Base-by-base conservation (phyloP, 352 stramenopile genomes). In the Achlya hypogyna region DNA sequence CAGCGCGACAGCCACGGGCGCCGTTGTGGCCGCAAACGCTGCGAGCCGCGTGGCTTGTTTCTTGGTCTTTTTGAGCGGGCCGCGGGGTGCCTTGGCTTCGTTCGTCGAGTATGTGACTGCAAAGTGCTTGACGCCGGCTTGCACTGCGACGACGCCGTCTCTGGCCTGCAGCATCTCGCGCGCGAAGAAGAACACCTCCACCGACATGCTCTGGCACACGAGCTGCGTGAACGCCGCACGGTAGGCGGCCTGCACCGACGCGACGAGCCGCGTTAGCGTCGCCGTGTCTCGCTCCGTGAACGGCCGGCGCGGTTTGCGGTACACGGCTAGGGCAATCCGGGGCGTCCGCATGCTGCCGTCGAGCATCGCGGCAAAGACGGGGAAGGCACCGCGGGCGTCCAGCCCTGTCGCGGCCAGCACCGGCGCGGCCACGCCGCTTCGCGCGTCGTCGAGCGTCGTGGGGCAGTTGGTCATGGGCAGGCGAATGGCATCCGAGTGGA, bases 381-480 rank as follows among this genome's bases (percentile, higher is more conserved):
- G 79, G 51, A 81, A 89, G 0, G 51, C 62, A 0, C 82, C 82
- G 10, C 79, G 78, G 47, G 83, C 85, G 65, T 93, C 84, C 0
- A 74, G 56, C 0, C 82, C 84, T 20, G 77, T 65, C 0, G 65
- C 53, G 1, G 49, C 25, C 31, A 56, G 25, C 12, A 56, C 25
- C 6, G 49, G 84, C 78, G 27, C 79, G 65, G 32, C 77, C 70
- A 16, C 16, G 5, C 35, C 66, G 10, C 71, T 78, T 10, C 84
- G 72, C 51, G 78, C 82, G 16, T 71, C 34, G 34, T 93, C 84
- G 10, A 93, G 54, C 4, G 84, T 84, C 18, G 78, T 74, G 14
- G 84, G 82, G 28, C 89, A 49, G 52, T 93, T 91, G 0, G 78
- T 86, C 84, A 93, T 93, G 0, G 82, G 84, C 9, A 91, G 63